Base-by-base conservation (phyloP, 495 filamentous ascomycete species). In the Penicillium turbatum region DNA sequence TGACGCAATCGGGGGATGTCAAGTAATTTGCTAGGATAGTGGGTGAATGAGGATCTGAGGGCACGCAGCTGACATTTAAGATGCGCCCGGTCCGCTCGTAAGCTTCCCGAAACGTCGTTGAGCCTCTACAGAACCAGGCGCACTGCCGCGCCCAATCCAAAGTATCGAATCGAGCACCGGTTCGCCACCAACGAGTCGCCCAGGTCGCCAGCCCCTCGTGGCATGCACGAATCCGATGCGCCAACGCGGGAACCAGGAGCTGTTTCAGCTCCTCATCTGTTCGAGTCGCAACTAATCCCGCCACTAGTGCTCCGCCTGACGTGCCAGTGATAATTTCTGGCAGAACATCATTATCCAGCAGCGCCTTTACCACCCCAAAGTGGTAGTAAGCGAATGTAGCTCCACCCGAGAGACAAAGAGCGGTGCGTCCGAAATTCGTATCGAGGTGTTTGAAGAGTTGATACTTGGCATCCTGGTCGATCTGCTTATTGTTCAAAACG, bases 311-410 rank as follows among this genome's bases (percentile, higher is more conserved):
- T 26, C 93, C 93, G 12, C 93, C 93, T 37, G 88, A 93, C 3
- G 93, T 98, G 10, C 93, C 93, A 2, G 93, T 97, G 48, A 98
- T 95, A 61, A 97, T 91, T 53, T 92, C 86, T 0, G 95, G 95
- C 6, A 97, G 70, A 1, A 95, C 78, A 49, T 85, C 79, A 43
- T 90, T 90, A 64, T 97, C 93, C 0, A 97, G 79, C 19, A 97
- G 79, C 19, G 92, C 92, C 64, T 90, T 92, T 35, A 92, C 83
- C 5, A 97, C 88, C 1, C 93, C 93, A 50, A 97, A 93, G 63
- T 98, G 93, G 63, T 97, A 97, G 63, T 95, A 98, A 19, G 93
- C 90, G 73, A 97, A 97, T 3, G 87, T 87, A 6, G 92, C 93
- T n/a, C 93, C 93, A 1, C 93, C 93, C 8, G 89, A 95, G 5